Evolutionary conservation across 805 yeast genomes (phyloP).

Genomic region (Candida ascalaphidarum): DNA sequence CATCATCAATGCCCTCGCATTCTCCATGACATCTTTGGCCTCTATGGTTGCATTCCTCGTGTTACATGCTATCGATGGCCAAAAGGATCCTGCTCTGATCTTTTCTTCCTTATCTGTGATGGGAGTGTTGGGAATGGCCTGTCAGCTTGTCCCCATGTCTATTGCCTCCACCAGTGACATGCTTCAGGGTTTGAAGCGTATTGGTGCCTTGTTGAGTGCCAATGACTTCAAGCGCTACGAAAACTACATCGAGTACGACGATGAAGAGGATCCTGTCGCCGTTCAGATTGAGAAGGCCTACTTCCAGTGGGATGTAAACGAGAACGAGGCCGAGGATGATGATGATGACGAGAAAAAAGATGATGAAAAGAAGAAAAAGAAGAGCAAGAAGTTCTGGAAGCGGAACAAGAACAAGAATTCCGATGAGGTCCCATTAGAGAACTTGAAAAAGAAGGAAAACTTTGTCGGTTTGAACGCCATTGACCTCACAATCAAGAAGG

Average conservation of each 20-base stretch:
- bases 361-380: not conserved
- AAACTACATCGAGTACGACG: no score
- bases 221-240: not conserved
- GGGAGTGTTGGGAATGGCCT: slow-evolving; percentile 1
- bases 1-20: slow-evolving; percentile 3
- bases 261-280: not conserved
- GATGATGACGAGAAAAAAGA: not conserved
- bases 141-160: slow-evolving; percentile 2
- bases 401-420: not conserved
- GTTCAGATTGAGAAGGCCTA: not conserved
- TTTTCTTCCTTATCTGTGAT: slow-evolving; percentile 5
- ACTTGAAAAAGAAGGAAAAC: not conserved
- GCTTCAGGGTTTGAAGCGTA: slow-evolving; percentile 1
- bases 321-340: slow-evolving; percentile 1
- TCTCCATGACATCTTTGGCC: slow-evolving; percentile 1
- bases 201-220: slow-evolving; percentile 1
- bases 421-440: not conserved
- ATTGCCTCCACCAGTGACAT: slow-evolving; percentile 2
- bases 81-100: slow-evolving; percentile 3
- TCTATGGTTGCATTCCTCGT: slow-evolving; percentile 3
- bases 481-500: slow-evolving; percentile 1
- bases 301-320: slow-evolving; percentile 2
- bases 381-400: not conserved
- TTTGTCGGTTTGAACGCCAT: not conserved
- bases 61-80: slow-evolving; percentile 2